phyloP scores from a whole-genome alignment of 2,329 filamentous ascomycete genomes.

The Orbilia ellipsospora region DNA sequence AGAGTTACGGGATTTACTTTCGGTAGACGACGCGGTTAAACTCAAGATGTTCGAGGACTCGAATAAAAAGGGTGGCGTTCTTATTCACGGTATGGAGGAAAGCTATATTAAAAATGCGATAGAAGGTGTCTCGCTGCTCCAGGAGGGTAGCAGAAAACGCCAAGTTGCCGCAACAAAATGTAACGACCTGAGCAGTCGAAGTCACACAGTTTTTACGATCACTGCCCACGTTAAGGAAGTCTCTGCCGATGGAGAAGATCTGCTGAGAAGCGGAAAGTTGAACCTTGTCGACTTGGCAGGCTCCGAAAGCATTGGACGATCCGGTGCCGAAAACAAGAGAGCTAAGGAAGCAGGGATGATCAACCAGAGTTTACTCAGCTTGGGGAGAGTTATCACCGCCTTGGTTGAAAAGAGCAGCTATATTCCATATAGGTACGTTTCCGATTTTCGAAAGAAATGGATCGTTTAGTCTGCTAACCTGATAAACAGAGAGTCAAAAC shows the following conservation, averaged over 20 bases:
- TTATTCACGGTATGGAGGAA: slow-evolving; percentile 98
- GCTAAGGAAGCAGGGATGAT: slow-evolving; percentile 95
- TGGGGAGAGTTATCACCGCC: slow-evolving; percentile 96
- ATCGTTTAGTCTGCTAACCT: slow-evolving; percentile 61
- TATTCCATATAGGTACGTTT: slow-evolving; percentile 75
- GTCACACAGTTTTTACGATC: slow-evolving; percentile 97
- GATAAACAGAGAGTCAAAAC: slow-evolving; percentile 81
- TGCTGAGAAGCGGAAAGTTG: slow-evolving; percentile 88
- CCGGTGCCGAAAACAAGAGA: slow-evolving; percentile 96
- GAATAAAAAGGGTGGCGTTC: slow-evolving; percentile 83
- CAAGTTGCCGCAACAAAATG: slow-evolving; percentile 99
- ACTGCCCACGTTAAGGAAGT: slow-evolving; percentile 88
- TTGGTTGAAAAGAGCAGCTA: slow-evolving; percentile 89
- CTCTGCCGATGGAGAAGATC: slow-evolving; percentile 86
- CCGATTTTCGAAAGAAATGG: not conserved
- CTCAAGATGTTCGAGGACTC: slow-evolving; percentile 96
- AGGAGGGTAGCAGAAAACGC: slow-evolving; percentile 88
- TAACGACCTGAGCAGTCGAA: slow-evolving; percentile 96
- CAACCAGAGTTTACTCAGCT: slow-evolving; percentile 95
- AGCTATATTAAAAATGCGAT: slow-evolving; percentile 86
- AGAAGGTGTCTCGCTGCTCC: slow-evolving; percentile 87
- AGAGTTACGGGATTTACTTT: slow-evolving; percentile 88
- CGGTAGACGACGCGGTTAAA: slow-evolving; percentile 82
- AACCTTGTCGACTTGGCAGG: slow-evolving; percentile 97
- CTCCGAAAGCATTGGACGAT: slow-evolving; percentile 96